Conservation (phyloP, 257 asterid species). For the Euphrasia confusa region DNA sequence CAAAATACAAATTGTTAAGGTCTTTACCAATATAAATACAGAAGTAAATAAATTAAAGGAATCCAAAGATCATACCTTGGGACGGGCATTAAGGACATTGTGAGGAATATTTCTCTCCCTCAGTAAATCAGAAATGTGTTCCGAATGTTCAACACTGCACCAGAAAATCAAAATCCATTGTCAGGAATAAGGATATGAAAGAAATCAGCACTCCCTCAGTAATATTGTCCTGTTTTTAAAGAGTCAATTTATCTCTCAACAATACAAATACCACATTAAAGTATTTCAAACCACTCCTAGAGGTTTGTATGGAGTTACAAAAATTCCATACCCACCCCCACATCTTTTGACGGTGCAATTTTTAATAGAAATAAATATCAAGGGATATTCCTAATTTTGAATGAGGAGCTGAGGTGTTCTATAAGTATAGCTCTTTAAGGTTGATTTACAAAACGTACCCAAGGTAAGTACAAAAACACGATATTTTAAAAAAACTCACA, state of each 20-base stretch:
- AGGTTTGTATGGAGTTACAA: background rate
- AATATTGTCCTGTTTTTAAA: too few species aligned
- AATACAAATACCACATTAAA: too few species aligned
- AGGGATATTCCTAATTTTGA: too few species aligned
- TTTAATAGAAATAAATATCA: too few species aligned
- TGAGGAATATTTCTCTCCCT: conserved; percentile 74
- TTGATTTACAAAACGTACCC: too few species aligned
- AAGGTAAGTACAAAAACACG: too few species aligned
- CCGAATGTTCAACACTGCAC: conserved; percentile 96
- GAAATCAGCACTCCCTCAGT: too few species aligned
- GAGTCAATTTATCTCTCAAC: background rate
- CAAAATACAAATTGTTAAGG: conserved; percentile 23
- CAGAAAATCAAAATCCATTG: conserved; percentile 25
- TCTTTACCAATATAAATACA: conserved; percentile 5
- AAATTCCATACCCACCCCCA: too few species aligned
- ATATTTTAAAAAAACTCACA: too few species aligned
- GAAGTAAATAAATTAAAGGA: conserved; percentile 13
- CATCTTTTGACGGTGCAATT: too few species aligned
- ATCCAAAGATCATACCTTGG: conserved; percentile 57
- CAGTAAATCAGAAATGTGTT: conserved; percentile 68
- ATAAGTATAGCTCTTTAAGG: too few species aligned
- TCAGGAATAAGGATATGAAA: conserved; percentile 19
- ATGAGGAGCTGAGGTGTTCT: too few species aligned
- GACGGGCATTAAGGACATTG: conserved; percentile 95
- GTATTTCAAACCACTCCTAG: background rate